Base-by-base conservation (phyloP, 805 yeast species). In the Saturnispora diversa region DNA sequence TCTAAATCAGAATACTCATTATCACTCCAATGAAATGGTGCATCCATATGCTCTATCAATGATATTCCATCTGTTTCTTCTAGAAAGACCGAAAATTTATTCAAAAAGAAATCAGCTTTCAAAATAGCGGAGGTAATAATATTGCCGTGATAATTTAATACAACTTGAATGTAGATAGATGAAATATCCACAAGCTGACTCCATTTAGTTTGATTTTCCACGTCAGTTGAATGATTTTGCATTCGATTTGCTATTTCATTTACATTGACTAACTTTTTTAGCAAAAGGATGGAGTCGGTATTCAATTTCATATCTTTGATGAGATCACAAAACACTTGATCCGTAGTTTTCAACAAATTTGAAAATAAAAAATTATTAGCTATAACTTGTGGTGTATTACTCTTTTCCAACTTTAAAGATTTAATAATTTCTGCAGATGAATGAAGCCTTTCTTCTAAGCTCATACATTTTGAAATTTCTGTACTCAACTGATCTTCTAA, bases 401-500 rank as follows among this genome's bases (percentile, higher is more conserved):
- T 21, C 11, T 65, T 72, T 36, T 64, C 33, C 12, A 27, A 12
- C n/a, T 35, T 32, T 21, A 37, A 20, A 13, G 42, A 48, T 17
- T 50, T 51, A 10, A 50, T 39, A 6, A 42, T 44, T 19, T 48
- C 6, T 23, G 34, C 41, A 1, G 42, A 41, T 9, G n/a, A 17
- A 2, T 24, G 28, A 13, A 44, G 32, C 13, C 22, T 28, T 22
- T 31, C 30, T 9, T 37, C 32, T 21, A 42, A 15, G 1, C 24
- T 11, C 3, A 16, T 25, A 12, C 21, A 24, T 13, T 39, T 35
- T 7, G 24, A 13, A 3, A 25, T 13, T 11, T 24, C 30, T 6
- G 29, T 2, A 4, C 12, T 15, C 11, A 44, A 17, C 28, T 38
- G 40, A 10, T 25, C 20, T n/a, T 58, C 49, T 21, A 62, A 47